Conservation (phyloP, 2,329 filamentous ascomycete species). For the Falciphora oryzae region DNA sequence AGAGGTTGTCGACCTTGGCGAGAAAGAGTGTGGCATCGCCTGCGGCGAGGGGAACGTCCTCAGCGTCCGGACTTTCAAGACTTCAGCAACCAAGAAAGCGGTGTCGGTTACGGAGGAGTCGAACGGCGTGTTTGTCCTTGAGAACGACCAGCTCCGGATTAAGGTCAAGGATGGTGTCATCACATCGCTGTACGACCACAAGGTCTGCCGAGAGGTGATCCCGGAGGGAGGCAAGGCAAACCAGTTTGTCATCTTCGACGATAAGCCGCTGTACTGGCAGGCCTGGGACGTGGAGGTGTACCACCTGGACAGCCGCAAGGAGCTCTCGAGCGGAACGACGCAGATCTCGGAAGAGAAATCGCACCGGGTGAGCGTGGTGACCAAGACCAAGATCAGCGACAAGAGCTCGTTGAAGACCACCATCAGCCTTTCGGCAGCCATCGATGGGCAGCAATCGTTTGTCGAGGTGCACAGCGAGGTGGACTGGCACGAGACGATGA, state of each 20-base stretch:
- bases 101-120: conserved; percentile 46
- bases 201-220: conserved; percentile 70
- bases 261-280: conserved; percentile 96
- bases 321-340: conserved; percentile 63
- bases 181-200: conserved; percentile 74
- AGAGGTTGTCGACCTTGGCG: conserved; percentile 63
- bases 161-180: conserved; percentile 71
- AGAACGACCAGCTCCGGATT: conserved; percentile 72
- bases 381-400: conserved; percentile 81
- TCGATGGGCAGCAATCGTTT: conserved; percentile 59
- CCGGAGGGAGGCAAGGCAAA: conserved; percentile 71
- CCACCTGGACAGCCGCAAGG: conserved; percentile 80
- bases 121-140: conserved; percentile 66
- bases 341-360: conserved; percentile 65
- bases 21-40: conserved; percentile 46
- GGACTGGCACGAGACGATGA: conserved; percentile 97
- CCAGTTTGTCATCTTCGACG: conserved; percentile 90
- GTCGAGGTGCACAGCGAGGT: conserved; percentile 79
- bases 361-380: conserved; percentile 75
- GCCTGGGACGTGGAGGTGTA: conserved; percentile 98
- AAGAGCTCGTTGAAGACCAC: conserved; percentile 81
- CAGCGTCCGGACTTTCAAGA: conserved; percentile 44
- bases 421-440: conserved; percentile 68
- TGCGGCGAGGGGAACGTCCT: conserved; percentile 50
- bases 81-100: conserved; percentile 35